Evolutionary conservation across 164 flowering plant genomes (phyloP), one percentile per base, ranked within the genome.

Genomic region (grape (Vitis vinifera)): DNA sequence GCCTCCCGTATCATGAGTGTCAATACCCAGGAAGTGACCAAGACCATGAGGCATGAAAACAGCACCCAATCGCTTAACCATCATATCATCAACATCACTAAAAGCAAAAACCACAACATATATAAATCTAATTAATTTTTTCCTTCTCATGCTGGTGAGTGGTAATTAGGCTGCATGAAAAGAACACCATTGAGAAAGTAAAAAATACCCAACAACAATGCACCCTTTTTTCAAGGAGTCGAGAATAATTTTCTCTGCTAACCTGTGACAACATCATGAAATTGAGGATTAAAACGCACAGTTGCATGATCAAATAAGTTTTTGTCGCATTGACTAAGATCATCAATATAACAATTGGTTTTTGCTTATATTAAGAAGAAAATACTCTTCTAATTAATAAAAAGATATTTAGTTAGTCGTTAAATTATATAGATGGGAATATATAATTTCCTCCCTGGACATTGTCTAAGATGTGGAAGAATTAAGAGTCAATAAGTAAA

Each of bases 1-100:
- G 75, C 98, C 98, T 9, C 98, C 98, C 31, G 97, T 93, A 83
- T 94, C 98, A 82, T 94, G 98, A 58, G 98, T 92, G 73, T 94
- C 98, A 67, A 94, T 77, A 29, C 98, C 98, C 68, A 94, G 74
- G 71, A 94, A 85, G 80, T 94, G 98, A 17, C 98, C 98, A 63
- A 92, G 84, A 65, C 98, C 98, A 77, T 94, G 98, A 37, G 98
- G 95, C 97, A 94, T 92, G 80, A 94, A 92, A 68, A 92, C 83
- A 80, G 97, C 93, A 66, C 98, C 98, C 80, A 94, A 62, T 62
- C 97, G 76, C 73, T 85, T 88, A 47, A 51, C 74, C 91, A 89
- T 87, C 97, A 94, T 94, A 56, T 88, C 90, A 75, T 92, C 88
- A 30, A 89, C 81, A 82, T 92, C 83, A 52, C 98, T 94, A 71